These are phyloP conservation scores for Nigrospora sphaerica DNA, from an alignment of 2,329 filamentous ascomycete species.

Conservation along the genomic window DNA sequence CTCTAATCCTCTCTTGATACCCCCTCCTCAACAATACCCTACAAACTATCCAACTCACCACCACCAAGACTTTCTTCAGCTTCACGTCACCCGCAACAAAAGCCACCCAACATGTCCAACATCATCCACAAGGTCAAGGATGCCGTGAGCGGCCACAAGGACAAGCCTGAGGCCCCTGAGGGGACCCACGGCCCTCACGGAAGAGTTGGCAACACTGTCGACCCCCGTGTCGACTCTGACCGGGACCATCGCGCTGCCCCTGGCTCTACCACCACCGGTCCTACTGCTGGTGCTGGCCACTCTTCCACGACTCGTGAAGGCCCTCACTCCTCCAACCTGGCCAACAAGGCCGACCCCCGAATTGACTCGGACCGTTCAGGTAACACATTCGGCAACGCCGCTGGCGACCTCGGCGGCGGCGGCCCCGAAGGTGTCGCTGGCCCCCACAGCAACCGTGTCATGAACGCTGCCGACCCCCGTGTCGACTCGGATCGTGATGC, in stretches of 20 bases:
- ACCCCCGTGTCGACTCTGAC: slow-evolving; percentile 26
- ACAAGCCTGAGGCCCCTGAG: slow-evolving; percentile 15
- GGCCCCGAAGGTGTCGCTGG: slow-evolving; percentile 27
- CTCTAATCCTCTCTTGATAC: too few relatives aligned
- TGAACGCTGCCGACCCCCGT: slow-evolving; percentile 43
- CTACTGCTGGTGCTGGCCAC: background rate
- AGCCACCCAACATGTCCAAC: slow-evolving; percentile 42
- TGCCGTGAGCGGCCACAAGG: slow-evolving; percentile 37
- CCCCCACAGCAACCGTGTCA: slow-evolving; percentile 32
- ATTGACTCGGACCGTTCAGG: slow-evolving; percentile 42
- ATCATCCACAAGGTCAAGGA: slow-evolving; percentile 56
- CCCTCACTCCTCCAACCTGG: slow-evolving; percentile 36
- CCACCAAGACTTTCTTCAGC: too few relatives aligned
- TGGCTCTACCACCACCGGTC: slow-evolving; percentile 8
- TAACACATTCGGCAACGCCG: slow-evolving; percentile 15
- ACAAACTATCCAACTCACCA: too few relatives aligned
- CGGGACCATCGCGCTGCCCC: slow-evolving; percentile 22
- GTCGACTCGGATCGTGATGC: slow-evolving; percentile 43
- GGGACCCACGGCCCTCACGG: slow-evolving; percentile 20
- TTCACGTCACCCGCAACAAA: background rate
- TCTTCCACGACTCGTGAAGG: slow-evolving; percentile 11
- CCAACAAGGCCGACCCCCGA: slow-evolving; percentile 47
- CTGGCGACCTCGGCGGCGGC: slow-evolving; percentile 19
- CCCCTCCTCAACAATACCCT: too few relatives aligned
- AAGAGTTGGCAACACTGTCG: slow-evolving; percentile 19